Percentiles rank a stretch among this genome's conserved stretches.
phyloP scores from a whole-genome alignment of 1,139 yeast genomes.

The Nakaseomyces nivariensis region DNA sequence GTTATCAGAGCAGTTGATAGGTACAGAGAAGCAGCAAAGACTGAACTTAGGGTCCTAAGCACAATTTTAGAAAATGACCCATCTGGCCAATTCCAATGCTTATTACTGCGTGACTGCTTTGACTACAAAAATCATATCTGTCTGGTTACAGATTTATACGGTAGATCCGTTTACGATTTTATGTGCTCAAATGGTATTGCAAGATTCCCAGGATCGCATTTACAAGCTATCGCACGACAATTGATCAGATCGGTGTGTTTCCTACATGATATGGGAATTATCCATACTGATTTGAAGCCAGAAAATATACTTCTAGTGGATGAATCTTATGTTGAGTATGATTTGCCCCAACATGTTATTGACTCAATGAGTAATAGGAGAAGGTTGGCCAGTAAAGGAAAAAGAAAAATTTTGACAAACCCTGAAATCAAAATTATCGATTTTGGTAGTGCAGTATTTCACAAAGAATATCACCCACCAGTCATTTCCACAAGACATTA shows the following conservation, averaged over 20 bases:
- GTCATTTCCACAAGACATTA: slow-evolving; percentile 93
- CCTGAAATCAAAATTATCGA: slow-evolving; percentile 87
- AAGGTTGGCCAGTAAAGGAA: slow-evolving; percentile 29
- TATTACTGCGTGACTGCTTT: slow-evolving; percentile 63
- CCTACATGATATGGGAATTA: slow-evolving; percentile 77
- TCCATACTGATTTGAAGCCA: slow-evolving; percentile 91
- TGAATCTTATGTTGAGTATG: slow-evolving; percentile 34
- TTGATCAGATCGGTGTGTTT: slow-evolving; percentile 77
- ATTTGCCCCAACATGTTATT: slow-evolving; percentile 15
- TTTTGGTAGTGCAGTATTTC: slow-evolving; percentile 90
- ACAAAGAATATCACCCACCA: slow-evolving; percentile 87
- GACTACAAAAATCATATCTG: slow-evolving; percentile 93
- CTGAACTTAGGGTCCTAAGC: slow-evolving; percentile 60
- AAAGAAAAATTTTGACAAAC: slow-evolving; percentile 48
- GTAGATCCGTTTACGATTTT: slow-evolving; percentile 82
- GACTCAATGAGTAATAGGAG: slow-evolving; percentile 23
- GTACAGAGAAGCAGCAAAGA: slow-evolving; percentile 77
- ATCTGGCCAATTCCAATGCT: slow-evolving; percentile 24
- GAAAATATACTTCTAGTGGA: slow-evolving; percentile 79
- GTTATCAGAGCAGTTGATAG: slow-evolving; percentile 74
- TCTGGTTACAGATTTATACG: slow-evolving; percentile 78
- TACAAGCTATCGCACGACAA: slow-evolving; percentile 83
- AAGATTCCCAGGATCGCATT: slow-evolving; percentile 71
- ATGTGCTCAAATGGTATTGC: slow-evolving; percentile 65
- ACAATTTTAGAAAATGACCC: slow-evolving; percentile 67